A percentile compares a stretch with the other conserved stretches of the same genome.
These are phyloP conservation scores for Amanita pseudoporphyria DNA, from an alignment of 768 basidiomycete genomes.

Conservation along the genomic window DNA sequence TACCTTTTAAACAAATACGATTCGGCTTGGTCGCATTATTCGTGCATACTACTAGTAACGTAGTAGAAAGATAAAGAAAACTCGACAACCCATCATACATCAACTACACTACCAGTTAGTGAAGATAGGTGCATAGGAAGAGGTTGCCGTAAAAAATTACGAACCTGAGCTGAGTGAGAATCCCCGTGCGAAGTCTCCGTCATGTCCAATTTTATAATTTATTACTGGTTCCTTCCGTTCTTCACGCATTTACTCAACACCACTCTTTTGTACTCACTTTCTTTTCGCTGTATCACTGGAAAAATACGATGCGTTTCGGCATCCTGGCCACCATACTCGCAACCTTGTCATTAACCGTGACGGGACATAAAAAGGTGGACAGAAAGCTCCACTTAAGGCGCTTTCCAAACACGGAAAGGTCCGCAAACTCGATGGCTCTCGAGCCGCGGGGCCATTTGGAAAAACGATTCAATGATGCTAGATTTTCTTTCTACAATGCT, in stretches of 20 bases:
- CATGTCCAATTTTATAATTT: too few relatives aligned
- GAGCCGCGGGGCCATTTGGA: constrained; percentile 3
- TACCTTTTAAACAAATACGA: too few relatives aligned
- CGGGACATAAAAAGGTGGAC: background rate
- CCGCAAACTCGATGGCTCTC: background rate
- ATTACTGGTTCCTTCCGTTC: too few relatives aligned
- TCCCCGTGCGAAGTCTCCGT: too few relatives aligned
- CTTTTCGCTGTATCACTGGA: background rate
- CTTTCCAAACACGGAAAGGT: background rate
- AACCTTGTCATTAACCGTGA: background rate
- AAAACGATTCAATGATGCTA: constrained; percentile 16
- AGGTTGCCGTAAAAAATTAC: too few relatives aligned
- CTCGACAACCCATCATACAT: too few relatives aligned
- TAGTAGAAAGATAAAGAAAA: too few relatives aligned
- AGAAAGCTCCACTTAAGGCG: background rate
- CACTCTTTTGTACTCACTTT: background rate
- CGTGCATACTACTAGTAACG: too few relatives aligned
- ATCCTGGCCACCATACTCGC: background rate
- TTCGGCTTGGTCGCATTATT: too few relatives aligned
- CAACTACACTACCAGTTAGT: too few relatives aligned
- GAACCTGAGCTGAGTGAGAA: too few relatives aligned
- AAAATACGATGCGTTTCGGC: background rate
- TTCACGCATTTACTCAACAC: background rate
- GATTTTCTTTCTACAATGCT: constrained; percentile 19
- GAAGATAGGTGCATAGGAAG: too few relatives aligned